Percentiles rank a stretch among this genome's conserved stretches.
Conservation (phyloP, 2,329 filamentous ascomycete genomes). For the Xylaria sp. region DNA sequence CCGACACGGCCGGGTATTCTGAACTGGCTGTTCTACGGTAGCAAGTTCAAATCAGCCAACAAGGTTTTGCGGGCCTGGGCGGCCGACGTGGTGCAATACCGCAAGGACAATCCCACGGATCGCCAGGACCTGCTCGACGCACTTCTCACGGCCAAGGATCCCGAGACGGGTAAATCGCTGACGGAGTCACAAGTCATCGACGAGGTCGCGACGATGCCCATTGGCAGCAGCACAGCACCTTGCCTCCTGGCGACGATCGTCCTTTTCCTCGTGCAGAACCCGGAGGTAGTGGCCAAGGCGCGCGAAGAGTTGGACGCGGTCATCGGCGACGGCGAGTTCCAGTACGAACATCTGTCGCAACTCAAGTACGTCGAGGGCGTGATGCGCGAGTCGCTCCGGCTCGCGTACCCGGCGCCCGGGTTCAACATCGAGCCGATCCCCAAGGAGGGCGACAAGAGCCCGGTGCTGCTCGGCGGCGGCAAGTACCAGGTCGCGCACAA, state of each 20-base stretch:
- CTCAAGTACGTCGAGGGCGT: slow-evolving; percentile 61
- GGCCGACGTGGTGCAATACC: slow-evolving; percentile 60
- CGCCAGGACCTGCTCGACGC: slow-evolving; percentile 66
- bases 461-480: slow-evolving; percentile 54
- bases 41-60: slow-evolving; percentile 60
- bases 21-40: slow-evolving; percentile 57
- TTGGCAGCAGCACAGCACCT: slow-evolving; percentile 58
- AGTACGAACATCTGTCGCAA: slow-evolving; percentile 54
- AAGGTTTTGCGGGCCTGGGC: slow-evolving; percentile 60
- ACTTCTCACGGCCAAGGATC: slow-evolving; percentile 64
- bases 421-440: slow-evolving; percentile 60
- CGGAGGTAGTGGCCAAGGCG: slow-evolving; percentile 52
- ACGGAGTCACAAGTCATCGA: slow-evolving; percentile 66
- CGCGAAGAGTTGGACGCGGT: slow-evolving; percentile 61
- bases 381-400: slow-evolving; percentile 59
- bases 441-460: slow-evolving; percentile 43
- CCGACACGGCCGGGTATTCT: slow-evolving; percentile 57
- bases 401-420: slow-evolving; percentile 59
- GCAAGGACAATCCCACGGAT: slow-evolving; percentile 58
- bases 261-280: slow-evolving; percentile 58
- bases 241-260: slow-evolving; percentile 53
- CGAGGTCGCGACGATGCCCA: slow-evolving; percentile 72
- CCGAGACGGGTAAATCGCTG: slow-evolving; percentile 63
- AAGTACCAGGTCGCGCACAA: slow-evolving; percentile 56
- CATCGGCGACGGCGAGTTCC: slow-evolving; percentile 52